Conservation (phyloP, 108 stramenopile genomes). For the Stephanodiscus triporus region DNA sequence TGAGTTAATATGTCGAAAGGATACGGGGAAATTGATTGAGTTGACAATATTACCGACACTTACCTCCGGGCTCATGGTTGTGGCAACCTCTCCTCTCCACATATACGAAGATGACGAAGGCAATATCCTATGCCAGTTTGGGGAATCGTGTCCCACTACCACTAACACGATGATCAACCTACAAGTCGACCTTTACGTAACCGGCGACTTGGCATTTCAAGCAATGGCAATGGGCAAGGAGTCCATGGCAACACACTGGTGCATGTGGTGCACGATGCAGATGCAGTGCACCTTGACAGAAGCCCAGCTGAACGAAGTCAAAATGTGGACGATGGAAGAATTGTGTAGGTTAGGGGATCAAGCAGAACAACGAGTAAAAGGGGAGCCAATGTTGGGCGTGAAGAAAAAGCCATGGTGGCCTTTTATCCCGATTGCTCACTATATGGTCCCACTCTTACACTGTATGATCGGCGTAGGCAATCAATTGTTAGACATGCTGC, state of each 20-base stretch:
- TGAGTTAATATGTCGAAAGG: constrained; percentile 4
- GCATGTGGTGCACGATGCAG: too few relatives aligned
- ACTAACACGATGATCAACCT: neutral
- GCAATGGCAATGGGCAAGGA: too few relatives aligned
- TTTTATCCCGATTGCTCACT: too few relatives aligned
- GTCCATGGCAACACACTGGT: too few relatives aligned
- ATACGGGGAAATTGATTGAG: neutral
- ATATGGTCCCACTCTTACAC: too few relatives aligned
- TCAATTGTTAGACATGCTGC: constrained; percentile 1
- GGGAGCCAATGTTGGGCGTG: neutral
- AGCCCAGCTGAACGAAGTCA: neutral
- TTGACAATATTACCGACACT: neutral
- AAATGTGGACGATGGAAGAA: neutral
- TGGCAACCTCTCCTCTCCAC: neutral
- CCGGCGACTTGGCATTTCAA: too few relatives aligned
- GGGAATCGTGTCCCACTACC: neutral
- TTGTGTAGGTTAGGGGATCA: neutral
- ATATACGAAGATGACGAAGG: neutral
- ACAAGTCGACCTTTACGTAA: neutral
- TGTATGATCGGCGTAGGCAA: constrained; percentile 2
- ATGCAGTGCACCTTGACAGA: too few relatives aligned
- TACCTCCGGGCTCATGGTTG: neutral
- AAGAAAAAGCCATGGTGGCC: too few relatives aligned
- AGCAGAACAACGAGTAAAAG: neutral
- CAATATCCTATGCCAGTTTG: neutral